phyloP scores from a whole-genome alignment of 2,329 filamentous ascomycete genomes.

The Fusarium caatingaense region DNA sequence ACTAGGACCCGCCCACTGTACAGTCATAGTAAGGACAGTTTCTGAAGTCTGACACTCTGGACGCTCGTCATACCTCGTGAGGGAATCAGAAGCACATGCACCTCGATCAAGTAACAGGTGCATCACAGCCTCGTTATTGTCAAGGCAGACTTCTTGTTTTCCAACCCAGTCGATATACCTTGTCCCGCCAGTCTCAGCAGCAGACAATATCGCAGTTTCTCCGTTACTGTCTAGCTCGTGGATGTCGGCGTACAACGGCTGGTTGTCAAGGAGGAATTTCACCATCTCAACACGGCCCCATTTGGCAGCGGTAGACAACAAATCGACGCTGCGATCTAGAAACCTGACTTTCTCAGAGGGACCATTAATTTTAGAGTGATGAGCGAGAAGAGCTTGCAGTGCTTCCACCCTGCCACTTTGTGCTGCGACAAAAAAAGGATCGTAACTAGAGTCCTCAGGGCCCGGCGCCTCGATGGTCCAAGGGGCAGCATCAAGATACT shows the following conservation, averaged over 20 bases:
- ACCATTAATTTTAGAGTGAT: fast-evolving
- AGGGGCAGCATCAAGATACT: background rate
- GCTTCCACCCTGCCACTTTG: background rate
- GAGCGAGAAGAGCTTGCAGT: fast-evolving
- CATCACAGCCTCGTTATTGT: background rate
- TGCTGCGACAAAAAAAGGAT: background rate
- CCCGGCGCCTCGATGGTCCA: background rate
- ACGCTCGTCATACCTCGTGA: fast-evolving
- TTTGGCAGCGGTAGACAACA: background rate
- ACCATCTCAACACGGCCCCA: background rate
- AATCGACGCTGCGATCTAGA: background rate
- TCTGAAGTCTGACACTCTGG: background rate
- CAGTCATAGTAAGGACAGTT: background rate
- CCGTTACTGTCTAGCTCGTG: background rate
- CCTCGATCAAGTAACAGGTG: background rate
- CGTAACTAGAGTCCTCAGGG: fast-evolving
- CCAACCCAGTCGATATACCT: fast-evolving
- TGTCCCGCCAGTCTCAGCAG: fast-evolving
- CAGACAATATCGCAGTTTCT: fast-evolving
- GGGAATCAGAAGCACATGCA: background rate
- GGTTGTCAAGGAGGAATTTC: background rate
- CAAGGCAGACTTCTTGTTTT: background rate
- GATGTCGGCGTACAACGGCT: background rate
- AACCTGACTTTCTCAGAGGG: background rate
- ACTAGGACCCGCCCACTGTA: background rate